Base-by-base conservation (phyloP, 2,329 filamentous ascomycete species). In the Colletotrichum sublineola region DNA sequence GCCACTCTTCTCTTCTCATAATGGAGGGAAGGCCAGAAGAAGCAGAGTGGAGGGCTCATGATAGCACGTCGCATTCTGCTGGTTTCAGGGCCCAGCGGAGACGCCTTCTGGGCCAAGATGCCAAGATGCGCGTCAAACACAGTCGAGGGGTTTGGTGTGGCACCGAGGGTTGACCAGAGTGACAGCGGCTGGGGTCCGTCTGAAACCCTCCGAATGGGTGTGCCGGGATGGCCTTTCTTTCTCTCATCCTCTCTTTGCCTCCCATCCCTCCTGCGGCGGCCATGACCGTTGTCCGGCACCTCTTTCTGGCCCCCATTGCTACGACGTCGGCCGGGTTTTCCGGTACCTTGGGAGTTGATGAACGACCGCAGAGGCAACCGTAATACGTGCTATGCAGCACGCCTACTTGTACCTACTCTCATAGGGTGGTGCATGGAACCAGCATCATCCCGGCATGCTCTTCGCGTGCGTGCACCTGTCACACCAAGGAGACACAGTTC, bases 81-180 rank as follows among this genome's bases (percentile, higher is more conserved):
- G 53, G 69, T 72, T 69, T 72, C 69, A 69, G 66, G 14, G 40
- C 5, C 31, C n/a, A 20, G n/a, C 24, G 29, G 33, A 52, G 65
- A 20, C 58, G 58, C 44, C 65, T 15, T 31, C 61, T 38, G 36
- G 68, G 53, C 69, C 60, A 72, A 68, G 69, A 24, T 15, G 69
- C 69, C 69, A 72, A 72, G 69, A 42, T 24, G 46, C 40, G 60
- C 66, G 60, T 72, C 69, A 72, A 72, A 72, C 69, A 61, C 58
- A 44, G 38, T n/a, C 64, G 65, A 71, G 58, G 57, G 68, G 38
- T 50, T 42, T 71, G 57, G 57, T 57, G 68, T 50, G 63, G 68
- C 67, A 68, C 46, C 3, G 42, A 33, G 31, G 58, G 31, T 56
- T 36, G 48, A 55, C n/a, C 53, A 48, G 36, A 38, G 63, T 70